phyloP scores from a whole-genome alignment of 768 basidiomycete species.

The Termitomyces sp. region DNA sequence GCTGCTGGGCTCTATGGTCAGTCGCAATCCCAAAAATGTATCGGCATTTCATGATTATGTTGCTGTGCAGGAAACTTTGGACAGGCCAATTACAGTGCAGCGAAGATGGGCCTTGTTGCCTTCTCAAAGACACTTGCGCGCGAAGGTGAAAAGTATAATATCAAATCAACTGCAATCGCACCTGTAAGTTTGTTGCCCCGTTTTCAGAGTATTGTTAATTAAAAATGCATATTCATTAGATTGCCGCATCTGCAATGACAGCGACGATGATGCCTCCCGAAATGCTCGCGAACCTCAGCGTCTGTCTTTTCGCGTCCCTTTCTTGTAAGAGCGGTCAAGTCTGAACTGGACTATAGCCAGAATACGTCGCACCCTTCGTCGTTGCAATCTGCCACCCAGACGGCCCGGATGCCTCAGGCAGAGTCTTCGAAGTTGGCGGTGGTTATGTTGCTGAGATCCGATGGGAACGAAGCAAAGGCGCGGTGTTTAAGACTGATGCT shows the following conservation, averaged over 20 bases:
- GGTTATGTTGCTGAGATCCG: slow-evolving; percentile 89
- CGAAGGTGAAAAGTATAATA: slow-evolving; percentile 90
- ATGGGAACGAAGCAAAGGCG: slow-evolving; percentile 88
- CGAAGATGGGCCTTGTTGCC: slow-evolving; percentile 91
- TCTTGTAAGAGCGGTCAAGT: neutral
- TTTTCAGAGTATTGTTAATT: neutral
- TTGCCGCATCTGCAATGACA: slow-evolving; percentile 96
- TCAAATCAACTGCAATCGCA: slow-evolving; percentile 81
- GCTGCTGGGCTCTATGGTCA: slow-evolving; percentile 90
- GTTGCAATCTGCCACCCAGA: slow-evolving; percentile 83
- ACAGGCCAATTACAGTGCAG: slow-evolving; percentile 96
- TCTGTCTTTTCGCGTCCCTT: slow-evolving; percentile 21
- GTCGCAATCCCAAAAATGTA: slow-evolving; percentile 13
- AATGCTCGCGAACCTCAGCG: slow-evolving; percentile 82
- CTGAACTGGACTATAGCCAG: slow-evolving; percentile 50
- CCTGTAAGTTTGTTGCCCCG: slow-evolving; percentile 49
- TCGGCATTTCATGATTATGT: neutral
- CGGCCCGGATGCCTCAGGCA: slow-evolving; percentile 71
- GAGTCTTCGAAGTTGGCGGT: slow-evolving; percentile 89
- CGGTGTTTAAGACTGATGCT: slow-evolving; percentile 83
- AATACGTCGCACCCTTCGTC: slow-evolving; percentile 90
- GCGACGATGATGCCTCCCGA: slow-evolving; percentile 94
- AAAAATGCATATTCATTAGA: slow-evolving; percentile 33
- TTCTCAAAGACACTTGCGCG: slow-evolving; percentile 91
- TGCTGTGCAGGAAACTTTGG: slow-evolving; percentile 78